Conservation (phyloP, 2,329 filamentous ascomycete species). For the Chrysoporthe austroafricana region DNA sequence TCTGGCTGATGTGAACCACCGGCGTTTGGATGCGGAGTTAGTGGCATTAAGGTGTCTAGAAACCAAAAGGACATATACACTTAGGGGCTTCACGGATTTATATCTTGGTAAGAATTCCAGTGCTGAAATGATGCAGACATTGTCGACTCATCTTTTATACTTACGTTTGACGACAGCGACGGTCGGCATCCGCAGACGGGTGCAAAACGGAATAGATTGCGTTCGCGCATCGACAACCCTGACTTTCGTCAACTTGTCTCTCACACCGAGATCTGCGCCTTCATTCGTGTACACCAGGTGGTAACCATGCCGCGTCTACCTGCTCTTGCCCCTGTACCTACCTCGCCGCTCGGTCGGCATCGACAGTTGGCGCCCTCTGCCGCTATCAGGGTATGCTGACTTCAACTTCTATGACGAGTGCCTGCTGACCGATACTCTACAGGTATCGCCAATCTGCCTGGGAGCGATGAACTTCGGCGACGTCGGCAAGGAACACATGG, state of each 20-base stretch:
- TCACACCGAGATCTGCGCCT: neutral
- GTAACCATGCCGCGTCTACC: conserved; percentile 2
- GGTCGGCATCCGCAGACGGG: neutral
- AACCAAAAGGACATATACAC: neutral
- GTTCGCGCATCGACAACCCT: neutral
- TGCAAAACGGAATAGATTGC: neutral
- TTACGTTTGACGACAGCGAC: neutral
- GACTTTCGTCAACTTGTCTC: neutral
- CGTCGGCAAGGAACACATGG: neutral
- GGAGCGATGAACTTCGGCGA: conserved; percentile 12
- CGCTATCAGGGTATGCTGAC: neutral
- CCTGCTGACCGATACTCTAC: too few species aligned
- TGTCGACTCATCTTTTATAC: neutral
- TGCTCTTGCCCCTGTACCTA: neutral
- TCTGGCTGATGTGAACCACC: neutral
- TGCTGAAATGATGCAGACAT: neutral
- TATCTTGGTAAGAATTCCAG: neutral
- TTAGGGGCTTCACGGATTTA: too few species aligned
- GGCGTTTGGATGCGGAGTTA: conserved; percentile 4
- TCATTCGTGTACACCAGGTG: neutral
- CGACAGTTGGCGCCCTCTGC: conserved; percentile 12
- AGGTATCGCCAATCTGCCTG: conserved; percentile 8
- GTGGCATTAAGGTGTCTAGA: neutral
- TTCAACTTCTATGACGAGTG: too few species aligned
- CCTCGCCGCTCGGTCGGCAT: conserved; percentile 2